Evolutionary conservation across 169 alveolate genomes (phyloP).

Genomic region (Cryptosporidium viatorum): DNA sequence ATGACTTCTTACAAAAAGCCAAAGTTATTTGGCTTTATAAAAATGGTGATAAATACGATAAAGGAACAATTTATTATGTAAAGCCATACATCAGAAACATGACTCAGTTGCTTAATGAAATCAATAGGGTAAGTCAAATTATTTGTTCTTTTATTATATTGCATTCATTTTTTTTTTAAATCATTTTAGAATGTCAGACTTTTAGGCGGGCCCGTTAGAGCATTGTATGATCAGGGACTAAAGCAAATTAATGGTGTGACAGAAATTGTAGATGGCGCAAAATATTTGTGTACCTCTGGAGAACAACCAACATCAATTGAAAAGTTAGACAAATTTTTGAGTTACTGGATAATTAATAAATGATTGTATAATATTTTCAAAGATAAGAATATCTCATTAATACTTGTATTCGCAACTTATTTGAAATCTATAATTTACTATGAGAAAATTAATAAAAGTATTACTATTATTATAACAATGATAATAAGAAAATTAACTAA

Average conservation of each 20-base stretch:
- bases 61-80: constrained; percentile 87
- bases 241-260: constrained; percentile 79
- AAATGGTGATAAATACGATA: constrained; percentile 90
- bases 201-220: constrained; percentile 90
- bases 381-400: neutral
- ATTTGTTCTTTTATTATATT: neutral
- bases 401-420: too few relatives aligned
- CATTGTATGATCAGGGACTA: constrained; percentile 88
- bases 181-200: constrained; percentile 76
- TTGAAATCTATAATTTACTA: neutral
- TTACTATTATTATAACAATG: too few relatives aligned
- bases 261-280: constrained; percentile 90
- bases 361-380: neutral
- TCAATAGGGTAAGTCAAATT: constrained; percentile 81
- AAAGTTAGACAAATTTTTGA: constrained; percentile 83
- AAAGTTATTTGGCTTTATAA: constrained; percentile 89
- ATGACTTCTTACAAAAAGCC: constrained; percentile 84
- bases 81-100: constrained; percentile 83
- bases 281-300: constrained; percentile 80
- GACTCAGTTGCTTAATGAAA: constrained; percentile 83
- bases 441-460: too few relatives aligned
- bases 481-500: too few relatives aligned
- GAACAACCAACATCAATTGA: constrained; percentile 89
- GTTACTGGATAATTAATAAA: constrained; percentile 82
- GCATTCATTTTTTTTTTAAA: neutral